Conservation (phyloP, 2,329 filamentous ascomycete species). For the Alternaria sp. region DNA sequence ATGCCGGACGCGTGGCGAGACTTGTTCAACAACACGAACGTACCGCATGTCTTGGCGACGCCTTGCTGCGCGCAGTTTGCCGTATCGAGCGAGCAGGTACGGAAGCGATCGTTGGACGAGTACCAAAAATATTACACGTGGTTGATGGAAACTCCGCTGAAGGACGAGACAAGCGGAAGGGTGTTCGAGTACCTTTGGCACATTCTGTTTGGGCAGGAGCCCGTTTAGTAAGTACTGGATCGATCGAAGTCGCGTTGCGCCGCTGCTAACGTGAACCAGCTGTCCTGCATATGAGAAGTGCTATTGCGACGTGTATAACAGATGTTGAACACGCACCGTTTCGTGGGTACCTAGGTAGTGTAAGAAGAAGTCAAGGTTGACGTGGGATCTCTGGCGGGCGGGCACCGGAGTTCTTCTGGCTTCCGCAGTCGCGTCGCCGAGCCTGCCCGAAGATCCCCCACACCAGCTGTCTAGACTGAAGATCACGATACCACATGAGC, state of each 20-base stretch:
- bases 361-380: background rate
- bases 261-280: slow-evolving; percentile 14
- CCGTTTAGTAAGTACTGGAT: slow-evolving; percentile 25
- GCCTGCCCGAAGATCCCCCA: background rate
- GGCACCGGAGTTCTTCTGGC: background rate
- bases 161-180: slow-evolving; percentile 29
- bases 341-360: background rate
- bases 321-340: background rate
- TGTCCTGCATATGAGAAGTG: slow-evolving; percentile 26
- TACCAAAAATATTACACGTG: slow-evolving; percentile 35
- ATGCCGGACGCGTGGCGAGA: slow-evolving; percentile 26
- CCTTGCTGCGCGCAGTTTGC: slow-evolving; percentile 54
- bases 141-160: slow-evolving; percentile 27
- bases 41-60: slow-evolving; percentile 46
- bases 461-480: too few species aligned
- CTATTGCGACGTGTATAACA: slow-evolving; percentile 31
- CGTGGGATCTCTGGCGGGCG: background rate
- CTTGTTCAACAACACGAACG: slow-evolving; percentile 17
- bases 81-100: slow-evolving; percentile 38
- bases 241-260: background rate
- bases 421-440: background rate
- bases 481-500: too few species aligned
- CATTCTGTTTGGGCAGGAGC: slow-evolving; percentile 30
- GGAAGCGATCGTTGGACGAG: slow-evolving; percentile 28
- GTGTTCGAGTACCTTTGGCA: slow-evolving; percentile 39